These are phyloP conservation scores for Phytopythium sindhum DNA, from an alignment of 352 stramenopile species.

Conservation along the genomic window DNA sequence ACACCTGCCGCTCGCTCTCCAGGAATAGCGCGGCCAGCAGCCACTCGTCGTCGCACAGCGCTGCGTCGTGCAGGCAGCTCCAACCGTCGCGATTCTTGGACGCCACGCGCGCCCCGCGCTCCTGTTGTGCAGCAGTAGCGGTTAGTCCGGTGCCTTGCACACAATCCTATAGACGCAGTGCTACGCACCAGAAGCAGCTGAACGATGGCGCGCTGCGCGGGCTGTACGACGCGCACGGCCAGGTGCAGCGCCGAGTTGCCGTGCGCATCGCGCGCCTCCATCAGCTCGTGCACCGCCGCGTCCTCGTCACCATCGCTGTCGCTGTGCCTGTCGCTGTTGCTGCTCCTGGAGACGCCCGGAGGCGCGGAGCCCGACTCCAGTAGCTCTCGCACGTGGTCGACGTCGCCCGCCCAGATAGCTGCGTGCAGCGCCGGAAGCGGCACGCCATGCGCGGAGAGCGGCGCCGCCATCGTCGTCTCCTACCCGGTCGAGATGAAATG, in stretches of 20 bases:
- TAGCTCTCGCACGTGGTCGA: conserved; percentile 25
- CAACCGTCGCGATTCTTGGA: conserved; percentile 49
- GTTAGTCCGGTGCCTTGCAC: background rate
- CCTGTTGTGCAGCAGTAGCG: background rate
- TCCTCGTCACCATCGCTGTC: conserved; percentile 9
- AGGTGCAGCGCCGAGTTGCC: conserved; percentile 77
- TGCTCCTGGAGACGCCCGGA: conserved; percentile 6
- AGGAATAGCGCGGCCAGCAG: conserved; percentile 70
- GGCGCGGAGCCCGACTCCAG: conserved; percentile 14
- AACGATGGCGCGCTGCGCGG: conserved; percentile 53
- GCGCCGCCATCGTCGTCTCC: background rate
- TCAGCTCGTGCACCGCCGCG: conserved; percentile 23
- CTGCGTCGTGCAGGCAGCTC: conserved; percentile 74
- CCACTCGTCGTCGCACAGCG: conserved; percentile 73
- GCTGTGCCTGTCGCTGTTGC: background rate
- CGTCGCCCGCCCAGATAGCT: conserved; percentile 69
- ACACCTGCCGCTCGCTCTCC: conserved; percentile 58
- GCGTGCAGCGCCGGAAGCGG: conserved; percentile 44
- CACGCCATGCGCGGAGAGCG: background rate
- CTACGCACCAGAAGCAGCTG: conserved; percentile 46
- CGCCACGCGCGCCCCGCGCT: conserved; percentile 17
- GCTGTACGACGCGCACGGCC: conserved; percentile 61
- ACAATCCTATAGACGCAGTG: background rate
- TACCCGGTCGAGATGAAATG: background rate
- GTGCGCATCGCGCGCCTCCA: conserved; percentile 54